Base-by-base conservation (phyloP, 495 filamentous ascomycete species). In the Elasticomyces elasticus region DNA sequence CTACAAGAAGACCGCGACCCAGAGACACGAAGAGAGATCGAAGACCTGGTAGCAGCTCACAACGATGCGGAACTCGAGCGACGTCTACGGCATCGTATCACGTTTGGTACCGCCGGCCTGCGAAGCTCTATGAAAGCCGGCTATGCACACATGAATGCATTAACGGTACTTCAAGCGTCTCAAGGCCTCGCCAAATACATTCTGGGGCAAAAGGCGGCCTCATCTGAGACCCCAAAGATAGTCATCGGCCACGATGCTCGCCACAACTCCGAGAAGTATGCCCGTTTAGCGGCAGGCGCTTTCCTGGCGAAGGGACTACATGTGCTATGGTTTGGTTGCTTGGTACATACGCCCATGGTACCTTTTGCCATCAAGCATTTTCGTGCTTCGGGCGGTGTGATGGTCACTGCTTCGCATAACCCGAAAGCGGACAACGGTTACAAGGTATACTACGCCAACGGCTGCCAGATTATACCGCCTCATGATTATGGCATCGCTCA, bases 331-430 rank as follows among this genome's bases (percentile, higher is more conserved):
- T 83, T 80, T 49, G 72, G 76, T 9, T 59, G 66, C 24, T 55
- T 72, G 6, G 76, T 78, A 1, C 78, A 80, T 28, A 87, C 84
- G 15, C 84, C 84, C 17, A 64, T 84, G 52, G 80, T 87, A n/a
- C 78, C 84, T 2, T 87, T 84, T 63, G 79, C 75, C 3, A 77
- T 86, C 40, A 71, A 66, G 1, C 62, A 77, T 45, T 67, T 79
- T 49, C 65, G 67, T 31, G 79, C 83, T 49, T 76, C 74, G 7
- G 83, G 80, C 27, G 84, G 84, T 38, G 69, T 87, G 22, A 86
- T 87, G 84, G 73, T 86, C 44, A 86, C 84, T 41, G 84, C 84
- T 23, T 81, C 78, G 55, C 81, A 85, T 65, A 87, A 87, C 59
- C 84, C 83, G 45, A 76, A 79, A 19, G 68, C 77, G 55, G 83